A percentile compares a stretch with the other conserved stretches of the same genome.
These are phyloP conservation scores for Cerrena zonata DNA, from an alignment of 1,284 basidiomycete species.

Conservation along the genomic window DNA sequence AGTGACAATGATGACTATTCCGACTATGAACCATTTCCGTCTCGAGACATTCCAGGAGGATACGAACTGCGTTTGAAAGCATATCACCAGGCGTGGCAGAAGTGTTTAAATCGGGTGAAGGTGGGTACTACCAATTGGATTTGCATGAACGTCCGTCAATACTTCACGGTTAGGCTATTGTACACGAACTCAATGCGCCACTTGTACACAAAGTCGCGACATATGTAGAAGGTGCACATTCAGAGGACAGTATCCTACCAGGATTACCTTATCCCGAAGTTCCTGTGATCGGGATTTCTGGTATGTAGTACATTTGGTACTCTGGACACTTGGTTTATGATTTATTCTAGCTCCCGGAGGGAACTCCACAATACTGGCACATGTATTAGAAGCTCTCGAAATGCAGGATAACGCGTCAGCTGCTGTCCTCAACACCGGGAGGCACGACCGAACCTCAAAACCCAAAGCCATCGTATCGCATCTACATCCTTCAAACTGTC, in stretches of 20 bases:
- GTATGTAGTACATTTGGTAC: constrained; percentile 28
- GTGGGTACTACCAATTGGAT: too few relatives aligned
- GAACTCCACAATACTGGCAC: constrained; percentile 5
- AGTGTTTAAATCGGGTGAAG: constrained; percentile 28
- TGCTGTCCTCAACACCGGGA: too few relatives aligned
- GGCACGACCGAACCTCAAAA: too few relatives aligned
- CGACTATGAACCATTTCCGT: constrained; percentile 4
- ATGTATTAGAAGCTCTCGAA: constrained; percentile 8
- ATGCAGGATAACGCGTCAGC: too few relatives aligned
- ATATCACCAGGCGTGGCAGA: constrained; percentile 28
- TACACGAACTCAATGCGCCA: constrained; percentile 23
- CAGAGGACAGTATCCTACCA: constrained; percentile 30
- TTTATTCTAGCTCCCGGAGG: constrained; percentile 14
- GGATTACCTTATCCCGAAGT: constrained; percentile 56
- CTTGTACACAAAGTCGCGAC: constrained; percentile 20
- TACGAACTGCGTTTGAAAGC: constrained; percentile 25
- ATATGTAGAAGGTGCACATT: constrained; percentile 23
- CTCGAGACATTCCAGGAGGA: constrained; percentile 24
- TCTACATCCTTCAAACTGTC: constrained; percentile 53
- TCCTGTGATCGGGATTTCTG: constrained; percentile 53
- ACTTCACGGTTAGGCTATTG: constrained; percentile 18
- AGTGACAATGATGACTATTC: not conserved
- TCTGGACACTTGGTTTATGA: constrained; percentile 16
- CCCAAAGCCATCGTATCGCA: constrained; percentile 37
- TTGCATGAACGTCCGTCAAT: too few relatives aligned